These are phyloP conservation scores for Petunia secreta DNA, from an alignment of 257 asterid genomes.

Conservation along the genomic window DNA sequence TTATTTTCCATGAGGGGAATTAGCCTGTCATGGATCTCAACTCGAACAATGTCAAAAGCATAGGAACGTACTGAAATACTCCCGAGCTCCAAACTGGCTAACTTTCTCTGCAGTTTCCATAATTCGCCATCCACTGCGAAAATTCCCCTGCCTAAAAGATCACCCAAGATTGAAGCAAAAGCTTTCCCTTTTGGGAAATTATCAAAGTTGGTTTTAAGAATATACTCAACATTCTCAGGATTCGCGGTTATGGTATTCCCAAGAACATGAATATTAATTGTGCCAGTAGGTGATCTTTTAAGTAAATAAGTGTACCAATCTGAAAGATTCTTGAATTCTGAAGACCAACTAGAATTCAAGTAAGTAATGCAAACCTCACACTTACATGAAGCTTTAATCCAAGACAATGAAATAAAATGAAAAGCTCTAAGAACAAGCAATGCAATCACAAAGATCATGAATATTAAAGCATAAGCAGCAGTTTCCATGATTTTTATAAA, in stretches of 20 bases:
- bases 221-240: conserved; percentile 62
- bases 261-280: conserved; percentile 66
- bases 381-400: conserved; percentile 51
- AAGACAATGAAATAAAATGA: too few species aligned
- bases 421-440: too few species aligned
- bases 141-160: conserved; percentile 72
- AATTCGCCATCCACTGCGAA: conserved; percentile 80
- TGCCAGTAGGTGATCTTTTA: conserved; percentile 53
- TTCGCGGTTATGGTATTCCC: conserved; percentile 61
- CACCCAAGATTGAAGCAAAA: conserved; percentile 59
- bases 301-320: conserved; percentile 85
- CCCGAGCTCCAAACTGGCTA: conserved; percentile 69
- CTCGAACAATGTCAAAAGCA: conserved; percentile 51
- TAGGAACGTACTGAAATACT: conserved; percentile 52
- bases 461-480: too few species aligned
- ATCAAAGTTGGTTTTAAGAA: conserved; percentile 38
- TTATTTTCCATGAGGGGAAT: conserved; percentile 43
- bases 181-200: conserved; percentile 62
- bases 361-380: conserved; percentile 61
- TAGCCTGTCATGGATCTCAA: conserved; percentile 56
- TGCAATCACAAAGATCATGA: too few species aligned
- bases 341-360: conserved; percentile 55
- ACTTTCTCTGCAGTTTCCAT: conserved; percentile 75
- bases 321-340: conserved; percentile 53
- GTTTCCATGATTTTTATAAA: too few species aligned